phyloP scores from a whole-genome alignment of 352 stramenopile species.

The Phytophthora boehmeriae region DNA sequence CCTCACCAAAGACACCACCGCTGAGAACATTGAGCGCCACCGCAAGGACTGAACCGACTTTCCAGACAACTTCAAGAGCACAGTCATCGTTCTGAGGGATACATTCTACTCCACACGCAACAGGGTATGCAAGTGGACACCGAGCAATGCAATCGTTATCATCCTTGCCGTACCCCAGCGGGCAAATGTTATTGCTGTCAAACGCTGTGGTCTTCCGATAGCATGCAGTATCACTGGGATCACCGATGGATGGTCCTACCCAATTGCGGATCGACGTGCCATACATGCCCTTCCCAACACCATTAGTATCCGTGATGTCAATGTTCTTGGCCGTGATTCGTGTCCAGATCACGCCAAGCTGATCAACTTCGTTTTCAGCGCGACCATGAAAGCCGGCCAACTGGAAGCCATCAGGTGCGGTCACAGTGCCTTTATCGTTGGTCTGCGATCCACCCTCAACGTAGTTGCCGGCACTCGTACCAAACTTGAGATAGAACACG shows the following conservation, averaged over 20 bases:
- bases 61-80: slow-evolving; percentile 9
- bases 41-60: slow-evolving; percentile 18
- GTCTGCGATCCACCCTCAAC: slow-evolving; percentile 34
- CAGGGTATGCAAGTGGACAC: slow-evolving; percentile 67
- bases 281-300: too few species aligned
- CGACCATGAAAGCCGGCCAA: slow-evolving; percentile 30
- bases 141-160: slow-evolving; percentile 62
- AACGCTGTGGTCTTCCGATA: slow-evolving; percentile 13
- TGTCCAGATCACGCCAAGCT: slow-evolving; percentile 34
- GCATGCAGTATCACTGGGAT: slow-evolving; percentile 9
- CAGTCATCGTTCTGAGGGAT: slow-evolving; percentile 41
- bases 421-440: slow-evolving; percentile 9
- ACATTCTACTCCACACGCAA: slow-evolving; percentile 24
- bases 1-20: slow-evolving; percentile 11
- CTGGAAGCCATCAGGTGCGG: slow-evolving; percentile 27
- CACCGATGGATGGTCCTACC: slow-evolving; percentile 24
- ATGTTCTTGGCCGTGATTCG: slow-evolving; percentile 26
- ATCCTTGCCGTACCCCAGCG: slow-evolving; percentile 41
- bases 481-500: slow-evolving; percentile 53
- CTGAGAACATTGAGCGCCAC: slow-evolving; percentile 23
- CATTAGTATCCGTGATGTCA: too few species aligned
- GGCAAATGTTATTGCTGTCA: slow-evolving; percentile 10
- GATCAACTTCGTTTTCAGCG: slow-evolving; percentile 26
- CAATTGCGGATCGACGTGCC: slow-evolving; percentile 21
- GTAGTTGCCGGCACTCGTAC: slow-evolving; percentile 41